A percentile compares a stretch with the other conserved stretches of the same genome.
These are phyloP conservation scores for Alternaria longipes DNA, from an alignment of 2,329 filamentous ascomycete genomes.

Conservation along the genomic window DNA sequence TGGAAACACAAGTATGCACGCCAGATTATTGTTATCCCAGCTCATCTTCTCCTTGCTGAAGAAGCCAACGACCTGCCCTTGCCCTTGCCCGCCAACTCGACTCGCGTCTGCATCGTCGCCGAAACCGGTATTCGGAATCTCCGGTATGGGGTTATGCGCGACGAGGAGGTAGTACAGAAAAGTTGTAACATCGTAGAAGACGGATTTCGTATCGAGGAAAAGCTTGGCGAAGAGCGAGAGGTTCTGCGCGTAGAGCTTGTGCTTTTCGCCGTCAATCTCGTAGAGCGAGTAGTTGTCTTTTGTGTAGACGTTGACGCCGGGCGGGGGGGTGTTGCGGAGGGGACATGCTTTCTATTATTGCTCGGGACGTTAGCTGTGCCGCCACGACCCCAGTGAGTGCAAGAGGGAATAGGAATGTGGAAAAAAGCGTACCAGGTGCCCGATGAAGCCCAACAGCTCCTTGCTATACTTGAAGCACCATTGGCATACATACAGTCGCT, in stretches of 20 bases:
- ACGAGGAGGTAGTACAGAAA: conserved; percentile 96
- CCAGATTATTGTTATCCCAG: conserved; percentile 98
- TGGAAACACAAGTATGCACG: conserved; percentile 94
- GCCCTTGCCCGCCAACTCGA: conserved; percentile 3
- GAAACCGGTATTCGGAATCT: conserved; percentile 47
- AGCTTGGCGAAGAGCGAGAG: conserved; percentile 95
- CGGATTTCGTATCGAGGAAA: conserved; percentile 97
- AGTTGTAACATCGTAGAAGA: conserved; percentile 94
- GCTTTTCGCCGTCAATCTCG: conserved; percentile 89
- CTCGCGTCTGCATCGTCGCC: conserved; percentile 6
- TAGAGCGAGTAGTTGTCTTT: conserved; percentile 85
- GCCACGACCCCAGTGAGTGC: not conserved
- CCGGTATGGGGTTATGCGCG: conserved; percentile 65
- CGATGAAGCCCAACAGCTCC: conserved; percentile 59
- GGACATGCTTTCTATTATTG: conserved; percentile 54
- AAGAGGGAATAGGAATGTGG: too few species aligned
- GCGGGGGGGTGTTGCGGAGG: conserved; percentile 57
- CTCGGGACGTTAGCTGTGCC: not conserved
- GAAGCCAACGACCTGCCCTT: conserved; percentile 81
- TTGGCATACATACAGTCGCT: conserved; percentile 82
- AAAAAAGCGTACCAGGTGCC: conserved; percentile 49
- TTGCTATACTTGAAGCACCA: conserved; percentile 94
- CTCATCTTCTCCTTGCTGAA: conserved; percentile 99
- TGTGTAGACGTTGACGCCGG: conserved; percentile 79
- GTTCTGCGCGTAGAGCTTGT: conserved; percentile 92